These are phyloP conservation scores for Phylloporus arenicola DNA, from an alignment of 768 basidiomycete genomes.

Conservation along the genomic window DNA sequence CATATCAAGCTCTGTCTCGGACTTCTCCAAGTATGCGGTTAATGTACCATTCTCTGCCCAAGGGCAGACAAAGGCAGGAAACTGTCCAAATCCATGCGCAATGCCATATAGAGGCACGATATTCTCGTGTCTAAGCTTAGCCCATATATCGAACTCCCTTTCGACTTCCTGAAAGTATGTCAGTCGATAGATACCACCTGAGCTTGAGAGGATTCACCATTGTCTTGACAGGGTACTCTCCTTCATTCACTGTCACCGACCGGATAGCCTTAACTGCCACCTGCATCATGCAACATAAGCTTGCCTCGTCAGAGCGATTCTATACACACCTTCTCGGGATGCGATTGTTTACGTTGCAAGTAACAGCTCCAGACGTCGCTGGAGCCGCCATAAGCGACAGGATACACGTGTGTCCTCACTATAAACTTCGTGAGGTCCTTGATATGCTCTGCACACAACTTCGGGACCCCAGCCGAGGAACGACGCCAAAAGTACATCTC, in stretches of 20 bases:
- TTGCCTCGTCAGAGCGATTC: not conserved
- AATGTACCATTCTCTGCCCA: constrained; percentile 32
- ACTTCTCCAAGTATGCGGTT: constrained; percentile 25
- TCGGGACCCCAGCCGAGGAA: not conserved
- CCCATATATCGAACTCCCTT: constrained; percentile 30
- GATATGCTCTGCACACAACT: not conserved
- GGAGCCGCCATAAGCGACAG: constrained; percentile 26
- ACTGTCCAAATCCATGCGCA: constrained; percentile 21
- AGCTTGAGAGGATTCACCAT: constrained; percentile 4
- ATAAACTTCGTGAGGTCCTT: constrained; percentile 15
- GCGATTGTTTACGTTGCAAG: not conserved
- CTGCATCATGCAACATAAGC: constrained; percentile 3
- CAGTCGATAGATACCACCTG: not conserved
- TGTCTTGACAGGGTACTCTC: constrained; percentile 9
- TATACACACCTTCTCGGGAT: constrained; percentile 10
- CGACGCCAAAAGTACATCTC: not conserved
- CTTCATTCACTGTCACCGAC: not conserved
- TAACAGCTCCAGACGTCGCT: constrained; percentile 28
- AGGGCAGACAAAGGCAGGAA: constrained; percentile 30
- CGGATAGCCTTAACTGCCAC: constrained; percentile 28
- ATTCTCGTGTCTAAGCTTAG: constrained; percentile 24
- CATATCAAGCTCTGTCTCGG: constrained; percentile 5
- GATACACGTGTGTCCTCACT: constrained; percentile 13
- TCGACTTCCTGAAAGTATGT: constrained; percentile 17
- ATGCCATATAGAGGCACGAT: constrained; percentile 28